These are phyloP conservation scores for Podospora bellae-mahoneyi DNA, from an alignment of 495 filamentous ascomycete species.

Conservation along the genomic window DNA sequence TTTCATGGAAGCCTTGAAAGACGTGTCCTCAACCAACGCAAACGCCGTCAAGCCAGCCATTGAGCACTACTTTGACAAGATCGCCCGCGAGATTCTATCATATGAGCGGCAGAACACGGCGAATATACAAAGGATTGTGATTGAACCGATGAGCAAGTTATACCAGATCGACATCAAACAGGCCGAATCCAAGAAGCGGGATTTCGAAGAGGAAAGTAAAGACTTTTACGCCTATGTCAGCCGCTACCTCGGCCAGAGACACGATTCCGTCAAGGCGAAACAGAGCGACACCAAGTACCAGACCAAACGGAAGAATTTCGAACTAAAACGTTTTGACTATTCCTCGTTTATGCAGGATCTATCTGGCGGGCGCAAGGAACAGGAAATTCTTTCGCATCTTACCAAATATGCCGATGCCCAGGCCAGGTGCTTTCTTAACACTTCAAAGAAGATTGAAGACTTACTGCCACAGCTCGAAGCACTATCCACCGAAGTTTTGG, in stretches of 20 bases:
- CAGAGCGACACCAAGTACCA: constrained; percentile 98
- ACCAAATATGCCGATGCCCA: constrained; percentile 94
- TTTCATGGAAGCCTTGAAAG: constrained; percentile 84
- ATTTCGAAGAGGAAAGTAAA: constrained; percentile 97
- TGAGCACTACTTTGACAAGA: constrained; percentile 98
- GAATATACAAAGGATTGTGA: constrained; percentile 87
- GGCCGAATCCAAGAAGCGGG: constrained; percentile 92
- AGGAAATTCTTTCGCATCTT: constrained; percentile 92
- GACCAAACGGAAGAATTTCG: constrained; percentile 85
- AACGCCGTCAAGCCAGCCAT: constrained; percentile 93
- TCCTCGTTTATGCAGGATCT: constrained; percentile 99
- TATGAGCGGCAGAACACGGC: constrained; percentile 81
- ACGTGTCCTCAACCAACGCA: constrained; percentile 85
- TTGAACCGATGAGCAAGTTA: constrained; percentile 86
- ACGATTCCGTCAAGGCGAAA: constrained; percentile 96
- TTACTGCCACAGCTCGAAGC: constrained; percentile 90
- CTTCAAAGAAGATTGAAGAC: constrained; percentile 81
- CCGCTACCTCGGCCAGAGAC: constrained; percentile 89
- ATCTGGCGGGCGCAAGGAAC: constrained; percentile 94
- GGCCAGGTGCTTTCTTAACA: constrained; percentile 72
- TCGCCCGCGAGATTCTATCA: constrained; percentile 79
- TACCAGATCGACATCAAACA: constrained; percentile 98
- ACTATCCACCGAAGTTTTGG: constrained; percentile 80
- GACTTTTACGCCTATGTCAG: constrained; percentile 95
- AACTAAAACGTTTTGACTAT: constrained; percentile 97